Evolutionary conservation across 495 filamentous ascomycete genomes (phyloP).

Genomic region (Penicillium turbatum): DNA sequence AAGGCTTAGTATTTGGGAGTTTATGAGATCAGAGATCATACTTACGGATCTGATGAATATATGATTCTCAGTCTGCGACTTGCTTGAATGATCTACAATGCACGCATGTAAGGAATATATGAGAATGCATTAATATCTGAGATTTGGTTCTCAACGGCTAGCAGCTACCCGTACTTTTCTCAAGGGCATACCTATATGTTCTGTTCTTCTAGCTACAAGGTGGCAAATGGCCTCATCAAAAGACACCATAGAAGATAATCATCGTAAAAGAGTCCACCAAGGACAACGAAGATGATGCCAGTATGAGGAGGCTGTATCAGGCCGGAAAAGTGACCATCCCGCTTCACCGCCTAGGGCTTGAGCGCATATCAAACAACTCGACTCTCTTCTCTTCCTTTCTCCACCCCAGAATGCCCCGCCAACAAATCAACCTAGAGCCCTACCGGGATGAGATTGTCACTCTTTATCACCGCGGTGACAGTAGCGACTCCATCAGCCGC

Average conservation of each 20-base stretch:
- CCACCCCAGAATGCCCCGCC: conserved; percentile 21
- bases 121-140: conserved; percentile 9
- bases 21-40: neutral
- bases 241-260: no score
- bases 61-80: conserved; percentile 10
- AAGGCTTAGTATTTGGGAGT: conserved; percentile 4
- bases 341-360: conserved; percentile 25
- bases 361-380: neutral
- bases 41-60: neutral
- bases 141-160: neutral
- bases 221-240: no score
- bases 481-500: conserved; percentile 28
- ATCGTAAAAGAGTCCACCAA: no score
- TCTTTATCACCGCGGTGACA: conserved; percentile 24
- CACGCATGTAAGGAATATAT: conserved; percentile 7
- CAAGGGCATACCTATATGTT: no score
- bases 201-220: no score
- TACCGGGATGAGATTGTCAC: conserved; percentile 27
- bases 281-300: no score
- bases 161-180: no score
- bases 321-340: conserved; percentile 7
- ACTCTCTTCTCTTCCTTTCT: neutral
- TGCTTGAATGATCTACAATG: conserved; percentile 3
- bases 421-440: conserved; percentile 30
- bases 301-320: no score